phyloP scores from a whole-genome alignment of 2,329 filamentous ascomycete genomes.

The Arthrobotrys conoides region DNA sequence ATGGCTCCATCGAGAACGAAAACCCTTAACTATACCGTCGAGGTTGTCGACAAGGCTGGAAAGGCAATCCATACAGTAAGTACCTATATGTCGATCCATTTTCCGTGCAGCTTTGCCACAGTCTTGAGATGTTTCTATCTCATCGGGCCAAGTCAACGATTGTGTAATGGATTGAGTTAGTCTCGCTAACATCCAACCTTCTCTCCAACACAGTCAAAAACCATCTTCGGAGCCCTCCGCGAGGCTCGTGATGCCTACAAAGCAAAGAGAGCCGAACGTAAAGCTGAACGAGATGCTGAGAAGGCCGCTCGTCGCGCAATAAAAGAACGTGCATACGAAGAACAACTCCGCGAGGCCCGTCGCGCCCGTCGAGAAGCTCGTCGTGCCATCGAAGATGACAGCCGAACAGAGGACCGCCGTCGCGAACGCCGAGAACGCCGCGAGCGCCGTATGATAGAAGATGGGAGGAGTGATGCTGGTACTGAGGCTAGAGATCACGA shows the following conservation, averaged over 20 bases:
- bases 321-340: constrained; percentile 61
- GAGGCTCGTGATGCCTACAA: constrained; percentile 64
- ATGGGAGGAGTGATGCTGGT: constrained; percentile 39
- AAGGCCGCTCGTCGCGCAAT: constrained; percentile 57
- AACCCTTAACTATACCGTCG: constrained; percentile 60
- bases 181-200: constrained; percentile 25
- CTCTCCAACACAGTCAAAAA: constrained; percentile 60
- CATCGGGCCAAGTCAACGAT: constrained; percentile 12
- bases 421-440: constrained; percentile 45
- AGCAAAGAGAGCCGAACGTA: constrained; percentile 63
- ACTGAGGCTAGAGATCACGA: constrained; percentile 10
- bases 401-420: constrained; percentile 40
- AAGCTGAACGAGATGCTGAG: constrained; percentile 60
- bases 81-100: constrained; percentile 16
- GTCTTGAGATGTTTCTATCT: not conserved
- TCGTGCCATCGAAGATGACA: constrained; percentile 54
- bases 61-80: constrained; percentile 64
- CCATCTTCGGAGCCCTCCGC: constrained; percentile 63
- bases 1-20: constrained; percentile 41
- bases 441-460: constrained; percentile 50
- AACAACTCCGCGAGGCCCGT: constrained; percentile 60
- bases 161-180: constrained; percentile 13
- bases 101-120: constrained; percentile 3
- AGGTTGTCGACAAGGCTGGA: constrained; percentile 63
- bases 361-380: constrained; percentile 56